Conservation (phyloP, 768 basidiomycete species). For the Porpolomopsis calyptriformis region DNA sequence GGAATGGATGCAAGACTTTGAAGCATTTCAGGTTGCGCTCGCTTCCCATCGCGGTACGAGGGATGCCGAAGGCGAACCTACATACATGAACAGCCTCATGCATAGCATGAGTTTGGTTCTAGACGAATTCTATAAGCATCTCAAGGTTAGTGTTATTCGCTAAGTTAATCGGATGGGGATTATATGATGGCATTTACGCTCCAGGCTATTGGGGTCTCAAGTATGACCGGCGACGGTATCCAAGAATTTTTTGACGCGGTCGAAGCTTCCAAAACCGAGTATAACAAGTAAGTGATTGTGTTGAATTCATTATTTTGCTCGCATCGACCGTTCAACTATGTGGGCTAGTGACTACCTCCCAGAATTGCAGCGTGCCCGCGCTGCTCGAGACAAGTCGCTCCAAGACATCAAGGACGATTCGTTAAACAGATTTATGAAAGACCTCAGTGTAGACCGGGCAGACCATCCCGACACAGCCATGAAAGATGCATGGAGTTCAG, state of each 20-base stretch:
- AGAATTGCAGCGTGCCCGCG: conserved; percentile 67
- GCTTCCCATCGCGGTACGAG: conserved; percentile 55
- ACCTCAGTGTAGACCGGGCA: conserved; percentile 64
- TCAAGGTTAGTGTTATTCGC: conserved; percentile 50
- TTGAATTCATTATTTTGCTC: conserved; percentile 1
- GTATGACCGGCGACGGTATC: conserved; percentile 91
- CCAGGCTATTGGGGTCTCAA: conserved; percentile 91
- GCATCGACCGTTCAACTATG: not conserved
- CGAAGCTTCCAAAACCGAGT: conserved; percentile 77
- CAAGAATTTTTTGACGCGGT: conserved; percentile 88
- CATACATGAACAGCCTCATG: conserved; percentile 98
- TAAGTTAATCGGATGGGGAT: not conserved
- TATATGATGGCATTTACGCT: not conserved
- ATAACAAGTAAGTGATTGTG: conserved; percentile 56
- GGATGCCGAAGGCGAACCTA: conserved; percentile 82
- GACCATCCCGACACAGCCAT: conserved; percentile 47
- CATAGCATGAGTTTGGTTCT: conserved; percentile 97
- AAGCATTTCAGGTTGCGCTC: conserved; percentile 84
- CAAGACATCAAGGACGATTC: conserved; percentile 65
- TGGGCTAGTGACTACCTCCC: conserved; percentile 76
- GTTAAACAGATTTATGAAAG: conserved; percentile 65
- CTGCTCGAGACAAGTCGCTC: conserved; percentile 51
- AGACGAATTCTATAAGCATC: conserved; percentile 95
- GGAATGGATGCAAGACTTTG: conserved; percentile 98
- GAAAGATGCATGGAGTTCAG: conserved; percentile 55